phyloP scores from a whole-genome alignment of 1,284 basidiomycete species.

The Schizophyllum amplum region DNA sequence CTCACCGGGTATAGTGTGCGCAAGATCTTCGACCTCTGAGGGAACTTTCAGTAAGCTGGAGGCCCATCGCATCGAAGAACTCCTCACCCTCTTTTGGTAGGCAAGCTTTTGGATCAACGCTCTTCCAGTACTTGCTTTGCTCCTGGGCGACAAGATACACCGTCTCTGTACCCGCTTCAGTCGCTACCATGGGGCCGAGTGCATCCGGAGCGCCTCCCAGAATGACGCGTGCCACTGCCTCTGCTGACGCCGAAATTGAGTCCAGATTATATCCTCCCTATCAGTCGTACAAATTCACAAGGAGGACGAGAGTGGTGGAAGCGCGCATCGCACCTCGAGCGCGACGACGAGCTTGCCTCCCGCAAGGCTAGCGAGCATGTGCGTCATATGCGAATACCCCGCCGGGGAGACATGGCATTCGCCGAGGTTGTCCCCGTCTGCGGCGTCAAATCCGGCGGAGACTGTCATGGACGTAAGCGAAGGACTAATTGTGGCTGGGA shows the following conservation, averaged over 20 bases:
- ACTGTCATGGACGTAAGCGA: slow-evolving; percentile 40
- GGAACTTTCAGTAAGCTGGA: slow-evolving; percentile 6
- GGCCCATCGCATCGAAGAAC: neutral
- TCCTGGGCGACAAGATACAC: slow-evolving; percentile 80
- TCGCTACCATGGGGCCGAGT: slow-evolving; percentile 63
- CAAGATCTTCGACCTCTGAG: slow-evolving; percentile 48
- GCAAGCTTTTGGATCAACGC: slow-evolving; percentile 67
- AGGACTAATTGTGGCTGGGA: neutral
- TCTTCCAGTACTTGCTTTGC: slow-evolving; percentile 90
- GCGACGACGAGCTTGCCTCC: slow-evolving; percentile 87
- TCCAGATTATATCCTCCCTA: slow-evolving; percentile 96
- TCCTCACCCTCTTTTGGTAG: slow-evolving; percentile 68
- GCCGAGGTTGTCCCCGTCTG: slow-evolving; percentile 87
- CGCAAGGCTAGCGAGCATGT: slow-evolving; percentile 89
- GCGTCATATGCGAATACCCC: slow-evolving; percentile 99
- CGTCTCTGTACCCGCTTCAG: slow-evolving; percentile 76
- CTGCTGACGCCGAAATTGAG: slow-evolving; percentile 79
- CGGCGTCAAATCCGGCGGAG: slow-evolving; percentile 97
- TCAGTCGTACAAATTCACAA: too few species aligned
- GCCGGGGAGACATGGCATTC: slow-evolving; percentile 85
- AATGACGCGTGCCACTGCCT: slow-evolving; percentile 80
- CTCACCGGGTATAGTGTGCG: slow-evolving; percentile 60
- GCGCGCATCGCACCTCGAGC: slow-evolving; percentile 62
- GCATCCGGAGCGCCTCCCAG: slow-evolving; percentile 81
- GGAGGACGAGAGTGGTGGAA: neutral